Evolutionary conservation across 2,329 filamentous ascomycete species (phyloP).

Genomic region (Hirsutella minnesotensis): DNA sequence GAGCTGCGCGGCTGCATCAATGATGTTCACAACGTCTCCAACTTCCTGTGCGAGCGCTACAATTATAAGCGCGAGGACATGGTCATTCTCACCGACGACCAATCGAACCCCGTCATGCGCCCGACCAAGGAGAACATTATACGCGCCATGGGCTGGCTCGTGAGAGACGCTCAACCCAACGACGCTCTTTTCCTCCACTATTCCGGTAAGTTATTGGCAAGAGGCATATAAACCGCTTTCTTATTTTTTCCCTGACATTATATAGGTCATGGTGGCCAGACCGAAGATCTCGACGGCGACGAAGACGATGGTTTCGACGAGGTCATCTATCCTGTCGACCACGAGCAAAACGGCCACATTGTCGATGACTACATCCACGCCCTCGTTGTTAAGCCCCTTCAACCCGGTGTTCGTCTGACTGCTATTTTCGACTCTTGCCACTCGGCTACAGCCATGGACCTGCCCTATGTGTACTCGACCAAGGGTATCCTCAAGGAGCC

Average conservation of each 20-base stretch:
- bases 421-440: constrained; percentile 77
- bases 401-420: constrained; percentile 72
- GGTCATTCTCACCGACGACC: constrained; percentile 68
- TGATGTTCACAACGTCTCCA: constrained; percentile 65
- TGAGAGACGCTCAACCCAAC: constrained; percentile 58
- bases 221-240: not conserved
- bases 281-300: constrained; percentile 60
- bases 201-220: constrained; percentile 33
- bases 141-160: constrained; percentile 65
- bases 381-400: constrained; percentile 64
- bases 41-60: constrained; percentile 55
- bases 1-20: constrained; percentile 72
- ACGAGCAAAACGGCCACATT: constrained; percentile 56
- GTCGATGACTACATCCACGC: constrained; percentile 70
- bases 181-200: constrained; percentile 71
- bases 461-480: constrained; percentile 72
- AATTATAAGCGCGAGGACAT: constrained; percentile 68
- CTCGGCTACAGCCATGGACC: constrained; percentile 64
- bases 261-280: constrained; percentile 65
- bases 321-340: constrained; percentile 69
- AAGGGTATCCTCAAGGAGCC: constrained; percentile 73
- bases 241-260: constrained; percentile 2
- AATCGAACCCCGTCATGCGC: constrained; percentile 54
- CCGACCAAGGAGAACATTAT: constrained; percentile 69
- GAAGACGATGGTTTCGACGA: constrained; percentile 71